Evolutionary conservation across 2,329 filamentous ascomycete species (phyloP), one percentile per base, ranked within the genome.

Genomic region (Fusarium sp.): DNA sequence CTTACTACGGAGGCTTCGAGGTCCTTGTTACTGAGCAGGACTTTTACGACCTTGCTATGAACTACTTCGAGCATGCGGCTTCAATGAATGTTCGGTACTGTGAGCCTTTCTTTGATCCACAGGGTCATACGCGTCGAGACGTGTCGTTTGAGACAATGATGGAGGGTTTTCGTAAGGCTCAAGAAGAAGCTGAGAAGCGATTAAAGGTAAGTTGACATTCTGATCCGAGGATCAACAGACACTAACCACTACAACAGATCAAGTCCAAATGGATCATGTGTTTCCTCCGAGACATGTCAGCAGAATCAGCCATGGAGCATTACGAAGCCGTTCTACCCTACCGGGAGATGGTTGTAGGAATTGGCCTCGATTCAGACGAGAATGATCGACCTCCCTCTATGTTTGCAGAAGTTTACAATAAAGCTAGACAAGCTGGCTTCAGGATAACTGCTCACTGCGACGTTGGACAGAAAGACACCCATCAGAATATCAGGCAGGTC

Each of bases 51-150:
- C 83, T 94, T 8, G 90, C 89, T 6, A 90, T 87, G 81, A 85
- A 86, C 65, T 94, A 94, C 78, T 91, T 93, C 75, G 71, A 81
- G 23, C 85, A 83, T 51, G 91, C 89, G 5, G 82, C 87, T 21
- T 77, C 80, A 2, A 86, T 92, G 67, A 87, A 87, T 42, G 88
- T 93, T 2, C 82, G 86, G 26, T 91, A 94, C 71, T 89, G 89
- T 12, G 91, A 94, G 75, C 84, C 92, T 48, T 94, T 93, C 79
- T 94, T 94, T 77, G 91, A 94, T 74, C 91, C 91, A 0, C 91
- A 94, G 75, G 90, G 89, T 0, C 91, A 94, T 77, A 84, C 88
- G 2, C 78, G 77, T 6, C 84, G 91, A 10, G 88, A 89, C 2
- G 78, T 94, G 3, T 66, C 81, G 1, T 89, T 91, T 70, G 77